Evolutionary conservation across 768 basidiomycete species (phyloP).

Genomic region (Nidularia sp.): DNA sequence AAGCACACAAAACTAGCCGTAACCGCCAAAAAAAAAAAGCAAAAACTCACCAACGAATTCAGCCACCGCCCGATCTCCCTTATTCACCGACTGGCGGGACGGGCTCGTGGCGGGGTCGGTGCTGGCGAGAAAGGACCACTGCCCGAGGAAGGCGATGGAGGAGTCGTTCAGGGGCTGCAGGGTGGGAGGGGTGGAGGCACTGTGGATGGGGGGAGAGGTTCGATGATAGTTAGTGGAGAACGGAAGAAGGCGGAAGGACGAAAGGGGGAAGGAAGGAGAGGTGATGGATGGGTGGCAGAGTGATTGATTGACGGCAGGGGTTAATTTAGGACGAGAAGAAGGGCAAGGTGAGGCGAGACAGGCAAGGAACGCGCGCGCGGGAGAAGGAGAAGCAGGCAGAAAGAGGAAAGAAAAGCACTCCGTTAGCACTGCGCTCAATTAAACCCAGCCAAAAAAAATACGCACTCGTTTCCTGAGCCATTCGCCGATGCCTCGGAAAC

Average conservation of each 20-base stretch:
- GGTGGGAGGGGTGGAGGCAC: background rate
- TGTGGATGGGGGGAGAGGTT: constrained; percentile 11
- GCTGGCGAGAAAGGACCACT: constrained; percentile 41
- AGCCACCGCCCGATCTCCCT: constrained; percentile 39
- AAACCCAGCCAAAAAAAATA: no score
- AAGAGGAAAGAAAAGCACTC: no score
- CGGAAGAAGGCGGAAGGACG: background rate
- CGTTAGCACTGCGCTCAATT: no score
- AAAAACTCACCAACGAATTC: constrained; percentile 44
- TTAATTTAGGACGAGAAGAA: background rate
- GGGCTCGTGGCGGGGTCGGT: constrained; percentile 13
- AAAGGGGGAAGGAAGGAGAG: no score
- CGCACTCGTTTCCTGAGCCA: no score
- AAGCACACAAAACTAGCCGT: no score
- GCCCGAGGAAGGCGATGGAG: constrained; percentile 46
- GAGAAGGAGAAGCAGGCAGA: no score
- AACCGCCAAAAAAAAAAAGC: background rate
- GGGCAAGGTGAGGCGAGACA: background rate
- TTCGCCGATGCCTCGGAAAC: no score
- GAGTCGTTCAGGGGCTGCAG: constrained; percentile 34
- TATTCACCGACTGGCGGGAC: constrained; percentile 17
- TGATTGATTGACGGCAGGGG: background rate
- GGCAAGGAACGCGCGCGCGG: background rate
- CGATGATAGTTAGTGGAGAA: constrained; percentile 15
- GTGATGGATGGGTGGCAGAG: background rate